Conservation (phyloP, 176 grass and related monocot genomes). For the Chloris gayana region DNA sequence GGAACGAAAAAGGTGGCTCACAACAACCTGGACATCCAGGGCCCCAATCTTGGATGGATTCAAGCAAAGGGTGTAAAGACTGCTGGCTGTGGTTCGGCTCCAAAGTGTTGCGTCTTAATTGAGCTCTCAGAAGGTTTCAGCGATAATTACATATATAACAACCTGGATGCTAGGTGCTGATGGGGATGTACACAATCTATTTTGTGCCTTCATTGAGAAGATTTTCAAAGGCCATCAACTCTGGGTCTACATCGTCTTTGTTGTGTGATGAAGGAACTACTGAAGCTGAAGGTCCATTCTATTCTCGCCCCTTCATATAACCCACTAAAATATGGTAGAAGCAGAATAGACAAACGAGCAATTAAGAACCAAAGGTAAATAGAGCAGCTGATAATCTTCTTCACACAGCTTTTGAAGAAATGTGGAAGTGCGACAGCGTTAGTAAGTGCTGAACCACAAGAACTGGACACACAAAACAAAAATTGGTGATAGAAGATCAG, state of each 20-base stretch:
- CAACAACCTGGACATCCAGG: conserved; percentile 32
- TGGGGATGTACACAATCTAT: conserved; percentile 13
- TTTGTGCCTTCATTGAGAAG: background rate
- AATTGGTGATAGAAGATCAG: conserved; percentile 30
- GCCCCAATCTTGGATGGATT: conserved; percentile 47
- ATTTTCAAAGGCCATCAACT: background rate
- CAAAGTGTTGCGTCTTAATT: conserved; percentile 27
- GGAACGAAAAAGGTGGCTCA: conserved; percentile 1
- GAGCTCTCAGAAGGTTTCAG: background rate
- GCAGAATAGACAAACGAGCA: too few species aligned
- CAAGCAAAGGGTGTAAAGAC: background rate
- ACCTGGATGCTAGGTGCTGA: conserved; percentile 23
- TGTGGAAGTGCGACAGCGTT: too few species aligned
- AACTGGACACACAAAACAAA: background rate
- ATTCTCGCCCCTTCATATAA: too few species aligned
- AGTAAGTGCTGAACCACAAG: background rate
- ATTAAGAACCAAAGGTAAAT: too few species aligned
- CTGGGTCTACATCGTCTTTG: background rate
- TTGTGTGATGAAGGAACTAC: background rate
- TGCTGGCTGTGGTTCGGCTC: background rate
- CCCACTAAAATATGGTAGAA: too few species aligned
- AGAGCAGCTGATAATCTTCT: background rate
- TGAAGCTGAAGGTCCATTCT: too few species aligned
- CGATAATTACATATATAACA: conserved; percentile 6
- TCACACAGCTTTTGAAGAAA: background rate